phyloP scores from a whole-genome alignment of 2,329 filamentous ascomycete species.

The Teratosphaeria destructans region DNA sequence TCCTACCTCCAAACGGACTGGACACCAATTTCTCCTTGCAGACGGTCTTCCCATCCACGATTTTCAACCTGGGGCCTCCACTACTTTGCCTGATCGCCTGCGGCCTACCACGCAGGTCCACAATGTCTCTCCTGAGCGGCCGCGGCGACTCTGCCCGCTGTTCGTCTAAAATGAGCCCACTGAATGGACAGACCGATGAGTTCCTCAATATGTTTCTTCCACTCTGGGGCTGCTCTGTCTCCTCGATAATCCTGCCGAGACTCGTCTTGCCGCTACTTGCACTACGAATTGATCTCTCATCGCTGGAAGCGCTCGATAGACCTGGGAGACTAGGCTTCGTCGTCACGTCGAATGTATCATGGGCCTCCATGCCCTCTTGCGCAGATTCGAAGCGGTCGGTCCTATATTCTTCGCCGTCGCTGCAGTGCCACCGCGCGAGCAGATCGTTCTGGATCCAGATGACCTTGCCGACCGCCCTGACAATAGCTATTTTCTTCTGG shows the following conservation, averaged over 20 bases:
- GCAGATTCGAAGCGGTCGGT: not conserved
- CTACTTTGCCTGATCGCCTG: not conserved
- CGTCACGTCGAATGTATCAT: not conserved
- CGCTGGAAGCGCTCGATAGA: not conserved
- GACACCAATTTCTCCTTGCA: not conserved
- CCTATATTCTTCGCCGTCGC: not conserved
- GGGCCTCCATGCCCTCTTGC: not conserved
- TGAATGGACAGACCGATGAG: not conserved
- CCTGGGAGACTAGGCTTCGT: not conserved
- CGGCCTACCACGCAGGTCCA: not conserved
- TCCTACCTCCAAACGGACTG: not conserved
- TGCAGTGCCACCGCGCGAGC: constrained; percentile 65
- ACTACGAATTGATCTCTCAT: not conserved
- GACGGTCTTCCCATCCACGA: not conserved
- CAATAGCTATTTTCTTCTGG: constrained; percentile 58
- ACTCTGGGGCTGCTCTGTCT: not conserved
- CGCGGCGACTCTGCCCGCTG: not conserved
- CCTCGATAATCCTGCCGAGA: not conserved
- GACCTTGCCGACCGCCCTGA: constrained; percentile 68
- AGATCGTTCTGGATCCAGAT: constrained; percentile 85
- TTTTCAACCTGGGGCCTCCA: not conserved
- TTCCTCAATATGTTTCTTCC: not conserved
- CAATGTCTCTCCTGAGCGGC: not conserved
- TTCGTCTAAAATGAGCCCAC: not conserved
- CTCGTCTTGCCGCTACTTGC: not conserved